Conservation (phyloP, 345 rosid species). For the Camelina sativa region DNA sequence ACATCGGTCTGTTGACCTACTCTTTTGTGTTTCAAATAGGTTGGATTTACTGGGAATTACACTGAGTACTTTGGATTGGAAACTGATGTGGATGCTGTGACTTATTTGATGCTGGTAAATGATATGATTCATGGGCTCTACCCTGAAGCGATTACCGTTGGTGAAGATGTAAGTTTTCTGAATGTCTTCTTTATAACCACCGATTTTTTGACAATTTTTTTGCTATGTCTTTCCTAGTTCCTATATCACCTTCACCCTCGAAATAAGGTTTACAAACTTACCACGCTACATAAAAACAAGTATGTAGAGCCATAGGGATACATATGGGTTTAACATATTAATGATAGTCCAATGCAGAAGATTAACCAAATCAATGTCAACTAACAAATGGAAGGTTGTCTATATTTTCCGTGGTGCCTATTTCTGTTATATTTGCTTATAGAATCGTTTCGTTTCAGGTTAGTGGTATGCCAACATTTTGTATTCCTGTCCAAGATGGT, state of each 20-base stretch:
- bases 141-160: constrained; percentile 87
- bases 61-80: constrained; percentile 86
- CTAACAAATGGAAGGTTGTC: constrained; percentile 4
- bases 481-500: constrained; percentile 88
- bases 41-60: constrained; percentile 91
- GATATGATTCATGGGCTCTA: constrained; percentile 93
- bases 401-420: constrained; percentile 3
- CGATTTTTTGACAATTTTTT: not conserved
- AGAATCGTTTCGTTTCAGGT: constrained; percentile 57
- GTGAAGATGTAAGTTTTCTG: constrained; percentile 86
- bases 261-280: not conserved
- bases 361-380: not conserved
- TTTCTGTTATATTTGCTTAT: constrained; percentile 6
- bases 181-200: constrained; percentile 17
- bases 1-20: constrained; percentile 5
- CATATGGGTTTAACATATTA: not conserved
- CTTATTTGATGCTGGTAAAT: constrained; percentile 90
- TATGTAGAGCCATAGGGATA: not conserved
- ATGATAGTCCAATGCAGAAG: not conserved
- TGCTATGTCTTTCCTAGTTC: constrained; percentile 2
- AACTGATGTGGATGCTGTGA: constrained; percentile 92
- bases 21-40: constrained; percentile 48
- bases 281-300: not conserved
- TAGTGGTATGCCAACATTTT: constrained; percentile 97
- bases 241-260: not conserved